phyloP scores from a whole-genome alignment of 345 rosid species.

The Arabis hirsuta region DNA sequence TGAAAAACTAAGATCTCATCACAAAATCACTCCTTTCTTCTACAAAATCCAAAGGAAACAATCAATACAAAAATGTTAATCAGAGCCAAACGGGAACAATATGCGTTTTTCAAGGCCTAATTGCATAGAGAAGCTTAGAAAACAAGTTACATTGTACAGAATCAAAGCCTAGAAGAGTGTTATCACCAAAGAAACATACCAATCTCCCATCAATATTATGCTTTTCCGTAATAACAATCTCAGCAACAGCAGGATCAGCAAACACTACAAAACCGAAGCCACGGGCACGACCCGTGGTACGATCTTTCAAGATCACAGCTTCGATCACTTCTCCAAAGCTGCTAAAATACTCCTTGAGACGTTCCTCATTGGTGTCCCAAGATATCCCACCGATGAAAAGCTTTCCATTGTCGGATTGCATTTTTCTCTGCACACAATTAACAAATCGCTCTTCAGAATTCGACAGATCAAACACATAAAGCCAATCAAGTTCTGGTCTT shows the following conservation, averaged over 20 bases:
- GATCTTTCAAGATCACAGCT: constrained; percentile 97
- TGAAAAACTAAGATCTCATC: background rate
- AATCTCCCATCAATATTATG: constrained; percentile 94
- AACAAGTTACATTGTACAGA: constrained; percentile 45
- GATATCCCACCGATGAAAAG: constrained; percentile 97
- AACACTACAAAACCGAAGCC: constrained; percentile 97
- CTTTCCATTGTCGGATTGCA: constrained; percentile 95
- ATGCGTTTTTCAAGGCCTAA: background rate
- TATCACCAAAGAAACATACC: constrained; percentile 48
- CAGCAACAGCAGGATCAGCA: constrained; percentile 89
- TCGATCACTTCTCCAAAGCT: constrained; percentile 92
- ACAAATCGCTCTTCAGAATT: background rate
- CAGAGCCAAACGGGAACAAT: background rate
- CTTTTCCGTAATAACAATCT: constrained; percentile 78
- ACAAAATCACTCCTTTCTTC: background rate
- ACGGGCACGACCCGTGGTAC: constrained; percentile 97
- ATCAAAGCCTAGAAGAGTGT: background rate
- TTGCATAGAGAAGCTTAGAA: constrained; percentile 27
- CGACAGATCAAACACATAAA: constrained; percentile 19
- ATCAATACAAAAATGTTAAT: too few relatives aligned
- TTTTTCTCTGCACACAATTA: constrained; percentile 51
- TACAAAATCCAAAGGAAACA: background rate
- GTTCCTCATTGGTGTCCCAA: constrained; percentile 98
- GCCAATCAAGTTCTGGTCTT: constrained; percentile 14
- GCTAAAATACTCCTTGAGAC: constrained; percentile 88